Evolutionary conservation across 176 grass and related monocot species (phyloP).

Genomic region (Zea luxurians): DNA sequence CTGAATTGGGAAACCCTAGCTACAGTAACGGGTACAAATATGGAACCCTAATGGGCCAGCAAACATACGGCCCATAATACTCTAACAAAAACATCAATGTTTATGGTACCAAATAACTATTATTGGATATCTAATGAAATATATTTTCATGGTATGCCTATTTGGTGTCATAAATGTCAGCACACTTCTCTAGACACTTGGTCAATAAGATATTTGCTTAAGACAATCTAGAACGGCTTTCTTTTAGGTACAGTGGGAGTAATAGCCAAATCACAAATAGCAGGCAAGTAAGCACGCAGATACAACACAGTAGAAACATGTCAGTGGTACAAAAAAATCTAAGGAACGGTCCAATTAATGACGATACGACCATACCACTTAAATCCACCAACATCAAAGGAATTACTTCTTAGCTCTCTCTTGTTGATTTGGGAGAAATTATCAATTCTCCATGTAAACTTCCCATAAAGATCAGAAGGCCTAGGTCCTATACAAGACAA

Average conservation of each 20-base stretch:
- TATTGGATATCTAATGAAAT: not conserved
- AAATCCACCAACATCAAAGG: slow-evolving; percentile 96
- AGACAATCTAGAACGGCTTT: not conserved
- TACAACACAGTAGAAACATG: slow-evolving; percentile 28
- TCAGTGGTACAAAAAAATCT: not conserved
- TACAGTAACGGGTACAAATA: too few species aligned
- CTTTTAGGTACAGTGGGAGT: not conserved
- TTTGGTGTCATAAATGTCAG: not conserved
- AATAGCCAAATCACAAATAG: slow-evolving; percentile 2
- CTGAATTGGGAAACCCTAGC: too few species aligned
- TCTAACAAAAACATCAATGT: not conserved
- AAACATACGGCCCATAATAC: too few species aligned
- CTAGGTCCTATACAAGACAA: slow-evolving; percentile 64
- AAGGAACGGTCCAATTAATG: slow-evolving; percentile 9
- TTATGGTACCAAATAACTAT: not conserved
- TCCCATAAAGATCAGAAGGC: slow-evolving; percentile 82
- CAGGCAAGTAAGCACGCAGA: slow-evolving; percentile 15
- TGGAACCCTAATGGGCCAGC: too few species aligned
- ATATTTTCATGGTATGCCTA: not conserved
- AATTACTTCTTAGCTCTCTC: slow-evolving; percentile 86
- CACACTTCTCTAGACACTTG: not conserved
- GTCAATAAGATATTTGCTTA: not conserved
- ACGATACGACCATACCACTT: slow-evolving; percentile 68
- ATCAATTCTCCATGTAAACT: slow-evolving; percentile 97
- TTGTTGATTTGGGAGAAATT: slow-evolving; percentile 97